A percentile compares a stretch with the other conserved stretches of the same genome.
Evolutionary conservation across 2,329 filamentous ascomycete genomes (phyloP).

Genomic region (Erysiphe pulchra): DNA sequence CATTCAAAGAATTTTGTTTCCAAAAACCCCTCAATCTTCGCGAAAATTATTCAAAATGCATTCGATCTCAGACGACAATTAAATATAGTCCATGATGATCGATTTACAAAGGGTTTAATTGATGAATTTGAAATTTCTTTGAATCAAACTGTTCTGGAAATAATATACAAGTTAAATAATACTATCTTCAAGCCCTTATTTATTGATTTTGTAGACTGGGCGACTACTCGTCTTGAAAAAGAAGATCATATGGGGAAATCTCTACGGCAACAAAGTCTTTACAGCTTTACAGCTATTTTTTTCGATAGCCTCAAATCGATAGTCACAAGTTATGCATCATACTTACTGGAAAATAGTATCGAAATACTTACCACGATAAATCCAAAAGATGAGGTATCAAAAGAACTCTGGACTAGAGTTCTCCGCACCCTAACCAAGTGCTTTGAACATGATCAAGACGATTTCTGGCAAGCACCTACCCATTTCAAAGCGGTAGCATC

Average conservation of each 20-base stretch:
- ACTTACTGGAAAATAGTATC: slow-evolving; percentile 52
- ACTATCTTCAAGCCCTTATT: slow-evolving; percentile 82
- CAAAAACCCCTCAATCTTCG: slow-evolving; percentile 47
- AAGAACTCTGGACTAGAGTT: slow-evolving; percentile 40
- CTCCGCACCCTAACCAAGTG: slow-evolving; percentile 46
- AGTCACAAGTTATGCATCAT: slow-evolving; percentile 74
- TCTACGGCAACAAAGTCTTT: slow-evolving; percentile 48
- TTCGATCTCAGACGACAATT: slow-evolving; percentile 41
- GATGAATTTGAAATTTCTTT: slow-evolving; percentile 34
- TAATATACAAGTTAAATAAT: slow-evolving; percentile 94
- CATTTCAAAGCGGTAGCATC: slow-evolving; percentile 54
- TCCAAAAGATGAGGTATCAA: slow-evolving; percentile 21
- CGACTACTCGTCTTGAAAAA: slow-evolving; percentile 31
- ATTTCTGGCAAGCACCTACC: slow-evolving; percentile 82
- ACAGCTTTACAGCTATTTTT: slow-evolving; percentile 54
- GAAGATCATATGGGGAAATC: slow-evolving; percentile 30
- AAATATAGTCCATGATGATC: slow-evolving; percentile 18
- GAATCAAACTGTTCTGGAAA: slow-evolving; percentile 53
- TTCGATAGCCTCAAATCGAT: slow-evolving; percentile 79
- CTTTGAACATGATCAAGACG: slow-evolving; percentile 77
- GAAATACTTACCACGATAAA: slow-evolving; percentile 27
- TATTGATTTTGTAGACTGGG: slow-evolving; percentile 63
- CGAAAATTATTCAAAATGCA: slow-evolving; percentile 31
- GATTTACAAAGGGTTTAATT: slow-evolving; percentile 21
- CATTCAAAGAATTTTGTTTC: slow-evolving; percentile 56